Conservation (phyloP, 306 rosid species). For the Astragalus membranaceus region DNA sequence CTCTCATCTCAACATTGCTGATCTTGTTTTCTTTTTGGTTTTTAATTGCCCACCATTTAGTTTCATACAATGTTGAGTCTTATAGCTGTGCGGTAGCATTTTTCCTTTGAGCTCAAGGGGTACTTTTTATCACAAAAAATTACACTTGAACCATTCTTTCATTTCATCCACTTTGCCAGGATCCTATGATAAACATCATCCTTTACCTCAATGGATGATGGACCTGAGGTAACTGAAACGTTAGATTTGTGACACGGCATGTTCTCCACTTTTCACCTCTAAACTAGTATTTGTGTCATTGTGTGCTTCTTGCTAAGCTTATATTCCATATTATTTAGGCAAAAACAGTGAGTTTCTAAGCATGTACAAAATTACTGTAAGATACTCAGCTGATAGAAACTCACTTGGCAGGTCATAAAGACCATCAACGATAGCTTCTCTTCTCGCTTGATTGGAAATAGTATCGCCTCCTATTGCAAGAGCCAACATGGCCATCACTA, state of each 20-base stretch:
- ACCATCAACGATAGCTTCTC: constrained; percentile 88
- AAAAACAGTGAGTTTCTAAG: not conserved
- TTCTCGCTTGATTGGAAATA: constrained; percentile 70
- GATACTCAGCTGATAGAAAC: constrained; percentile 28
- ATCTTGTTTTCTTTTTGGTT: no score
- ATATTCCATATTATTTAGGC: not conserved
- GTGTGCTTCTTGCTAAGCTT: not conserved
- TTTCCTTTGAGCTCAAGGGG: not conserved
- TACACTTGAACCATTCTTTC: not conserved
- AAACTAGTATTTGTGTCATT: not conserved
- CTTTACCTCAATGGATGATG: not conserved
- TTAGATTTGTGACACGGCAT: not conserved
- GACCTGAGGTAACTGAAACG: not conserved
- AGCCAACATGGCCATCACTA: constrained; percentile 96
- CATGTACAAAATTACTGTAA: not conserved
- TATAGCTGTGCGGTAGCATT: not conserved
- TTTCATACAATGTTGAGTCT: not conserved
- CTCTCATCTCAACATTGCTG: not conserved
- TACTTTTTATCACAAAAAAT: not conserved
- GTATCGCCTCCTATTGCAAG: constrained; percentile 93
- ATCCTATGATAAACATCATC: not conserved
- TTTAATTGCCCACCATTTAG: not conserved
- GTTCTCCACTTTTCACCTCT: not conserved
- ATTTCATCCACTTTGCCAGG: not conserved
- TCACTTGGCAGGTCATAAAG: constrained; percentile 86